Percentiles rank a stretch among this genome's conserved stretches.
These are phyloP conservation scores for Colletotrichum orchidophilum DNA, from an alignment of 2,329 filamentous ascomycete species.

Conservation along the genomic window DNA sequence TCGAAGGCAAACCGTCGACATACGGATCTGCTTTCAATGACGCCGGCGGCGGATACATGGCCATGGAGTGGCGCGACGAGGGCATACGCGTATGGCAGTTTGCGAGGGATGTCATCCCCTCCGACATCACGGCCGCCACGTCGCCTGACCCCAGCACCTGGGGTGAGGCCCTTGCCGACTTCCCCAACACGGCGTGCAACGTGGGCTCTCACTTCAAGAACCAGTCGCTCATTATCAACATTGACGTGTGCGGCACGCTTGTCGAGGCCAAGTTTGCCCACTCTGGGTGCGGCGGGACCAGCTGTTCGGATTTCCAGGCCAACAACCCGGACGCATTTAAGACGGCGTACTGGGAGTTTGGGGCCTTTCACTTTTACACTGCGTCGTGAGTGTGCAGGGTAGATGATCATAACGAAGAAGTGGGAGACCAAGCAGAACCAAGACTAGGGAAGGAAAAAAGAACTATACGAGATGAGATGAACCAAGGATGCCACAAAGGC, in stretches of 20 bases:
- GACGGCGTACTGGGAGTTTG: constrained; percentile 74
- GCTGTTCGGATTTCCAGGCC: constrained; percentile 66
- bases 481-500: constrained; percentile 3
- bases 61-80: constrained; percentile 67
- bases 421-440: neutral
- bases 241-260: constrained; percentile 70
- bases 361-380: constrained; percentile 66
- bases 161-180: constrained; percentile 71
- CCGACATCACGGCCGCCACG: constrained; percentile 56
- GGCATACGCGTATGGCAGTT: constrained; percentile 74
- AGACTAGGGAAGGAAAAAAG: neutral
- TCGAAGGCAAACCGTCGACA: constrained; percentile 51
- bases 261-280: constrained; percentile 56
- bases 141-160: constrained; percentile 69
- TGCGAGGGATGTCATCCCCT: constrained; percentile 54
- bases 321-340: constrained; percentile 64
- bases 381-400: constrained; percentile 23
- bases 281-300: constrained; percentile 56
- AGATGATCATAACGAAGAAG: neutral
- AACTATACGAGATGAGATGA: neutral
- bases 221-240: constrained; percentile 73
- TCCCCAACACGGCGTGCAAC: constrained; percentile 70
- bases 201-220: constrained; percentile 69
- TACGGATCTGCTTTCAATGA: constrained; percentile 64
- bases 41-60: constrained; percentile 66